Evolutionary conservation across 2,329 filamentous ascomycete species (phyloP).

Genomic region (Hyphodiscus sp.): DNA sequence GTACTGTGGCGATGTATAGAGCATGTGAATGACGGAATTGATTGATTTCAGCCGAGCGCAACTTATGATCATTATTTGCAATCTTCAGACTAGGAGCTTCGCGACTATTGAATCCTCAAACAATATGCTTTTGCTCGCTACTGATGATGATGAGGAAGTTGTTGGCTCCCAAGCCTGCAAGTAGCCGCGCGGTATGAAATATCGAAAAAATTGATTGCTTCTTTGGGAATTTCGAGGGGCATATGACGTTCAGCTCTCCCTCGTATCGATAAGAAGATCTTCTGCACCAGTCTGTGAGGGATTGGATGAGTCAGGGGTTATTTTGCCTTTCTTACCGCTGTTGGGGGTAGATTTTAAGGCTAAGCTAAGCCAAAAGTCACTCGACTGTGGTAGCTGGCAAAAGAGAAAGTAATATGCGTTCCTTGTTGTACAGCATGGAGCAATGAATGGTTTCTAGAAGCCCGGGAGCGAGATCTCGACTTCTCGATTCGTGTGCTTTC

Average conservation of each 20-base stretch:
- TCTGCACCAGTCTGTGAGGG: no score
- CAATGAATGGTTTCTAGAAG: background rate
- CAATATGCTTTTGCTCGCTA: conserved; percentile 2
- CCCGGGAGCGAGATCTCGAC: no score
- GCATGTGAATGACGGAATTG: background rate
- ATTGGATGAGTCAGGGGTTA: conserved; percentile 2
- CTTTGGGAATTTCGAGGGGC: conserved; percentile 5
- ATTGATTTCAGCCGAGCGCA: background rate
- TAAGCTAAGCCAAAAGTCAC: background rate
- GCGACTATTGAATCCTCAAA: conserved; percentile 4
- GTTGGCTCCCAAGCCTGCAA: conserved; percentile 6
- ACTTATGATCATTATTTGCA: background rate
- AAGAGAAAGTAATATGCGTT: background rate
- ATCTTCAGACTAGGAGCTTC: background rate
- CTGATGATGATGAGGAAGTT: conserved; percentile 2
- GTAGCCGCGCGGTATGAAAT: conserved; percentile 23
- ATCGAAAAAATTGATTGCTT: conserved; percentile 12
- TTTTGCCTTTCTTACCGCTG: background rate
- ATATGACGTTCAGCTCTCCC: conserved; percentile 17
- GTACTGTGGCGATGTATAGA: no score
- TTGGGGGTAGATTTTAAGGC: background rate
- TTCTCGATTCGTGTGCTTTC: no score
- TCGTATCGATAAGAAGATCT: no score
- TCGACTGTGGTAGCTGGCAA: background rate
- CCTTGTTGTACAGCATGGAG: background rate